Base-by-base conservation (phyloP, 805 yeast genomes). In the Nakazawaea pomicola region DNA sequence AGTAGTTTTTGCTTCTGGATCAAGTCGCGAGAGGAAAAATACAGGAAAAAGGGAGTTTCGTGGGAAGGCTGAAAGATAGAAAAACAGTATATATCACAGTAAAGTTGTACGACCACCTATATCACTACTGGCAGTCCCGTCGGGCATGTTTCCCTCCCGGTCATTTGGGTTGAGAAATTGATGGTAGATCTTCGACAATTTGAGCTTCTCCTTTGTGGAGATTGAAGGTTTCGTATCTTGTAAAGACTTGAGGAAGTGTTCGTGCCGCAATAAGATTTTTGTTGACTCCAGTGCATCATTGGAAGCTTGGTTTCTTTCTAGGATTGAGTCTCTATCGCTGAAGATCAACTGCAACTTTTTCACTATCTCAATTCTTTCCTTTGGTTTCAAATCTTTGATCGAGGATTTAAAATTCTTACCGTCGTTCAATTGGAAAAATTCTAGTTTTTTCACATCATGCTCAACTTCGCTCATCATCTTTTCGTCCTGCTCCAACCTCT, bases 181-280 rank as follows among this genome's bases (percentile, higher is more conserved):
- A 16, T 65, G 56, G 55, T 91, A 91, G 25, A 91, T 81, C 0
- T 57, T 61, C 18, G 66, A 58, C 36, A 91, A 70, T 52, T 88
- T 85, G 6, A 50, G 49, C 46, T 74, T 70, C 53, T 91, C 98
- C 15, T 78, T 72, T 0, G 64, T 59, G 0, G 97, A 89, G 21
- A 91, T 88, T 35, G 96, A 86, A n/a, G 95, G 87, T 49, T 85
- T 87, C 1, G 97, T 88, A 41, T 85, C 95, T 17, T 59, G 54
- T 35, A 85, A 61, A 0, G 96, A 83, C 27, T 69, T 68, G 6
- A 67, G 40, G 42, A 91, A 71, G 53, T 91, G 86, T 7, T 58
- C 56, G 10, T 67, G 66, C 4, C 65, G 60, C 7, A 88, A 77
- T 1, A 53, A 44, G 3, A 83, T 49, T n/a, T n/a, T n/a, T n/a